These are phyloP conservation scores for Arbutus unedo DNA, from an alignment of 148 eudicot species.

Conservation along the genomic window DNA sequence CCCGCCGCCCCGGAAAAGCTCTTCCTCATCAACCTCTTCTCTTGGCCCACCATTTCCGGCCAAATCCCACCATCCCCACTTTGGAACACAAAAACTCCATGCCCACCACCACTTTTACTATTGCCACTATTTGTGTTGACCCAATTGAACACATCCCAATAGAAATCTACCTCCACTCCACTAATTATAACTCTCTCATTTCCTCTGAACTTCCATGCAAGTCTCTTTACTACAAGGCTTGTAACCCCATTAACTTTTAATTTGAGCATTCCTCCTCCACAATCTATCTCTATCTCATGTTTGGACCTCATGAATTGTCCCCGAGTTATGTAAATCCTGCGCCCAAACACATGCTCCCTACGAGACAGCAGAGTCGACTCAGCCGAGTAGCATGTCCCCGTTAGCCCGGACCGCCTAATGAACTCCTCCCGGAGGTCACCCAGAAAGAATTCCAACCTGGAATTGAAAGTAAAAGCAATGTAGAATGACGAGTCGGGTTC, in stretches of 20 bases:
- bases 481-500: constrained; percentile 52
- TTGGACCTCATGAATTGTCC: constrained; percentile 35
- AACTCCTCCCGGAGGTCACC: constrained; percentile 44
- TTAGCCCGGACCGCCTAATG: constrained; percentile 26
- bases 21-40: constrained; percentile 54
- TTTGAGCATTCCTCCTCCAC: constrained; percentile 47
- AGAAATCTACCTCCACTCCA: constrained; percentile 50
- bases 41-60: constrained; percentile 66
- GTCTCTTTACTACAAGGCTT: constrained; percentile 40
- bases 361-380: constrained; percentile 33
- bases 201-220: constrained; percentile 68
- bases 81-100: constrained; percentile 61
- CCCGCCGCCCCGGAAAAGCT: constrained; percentile 25
- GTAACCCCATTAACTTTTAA: constrained; percentile 45
- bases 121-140: constrained; percentile 20
- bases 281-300: constrained; percentile 52
- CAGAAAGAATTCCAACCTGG: constrained; percentile 38
- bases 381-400: not conserved
- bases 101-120: constrained; percentile 1
- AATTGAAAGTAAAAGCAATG: constrained; percentile 35
- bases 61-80: constrained; percentile 50
- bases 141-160: constrained; percentile 70
- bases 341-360: constrained; percentile 59
- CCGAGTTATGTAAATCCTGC: constrained; percentile 35
- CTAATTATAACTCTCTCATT: constrained; percentile 44